Percentiles rank a stretch among this genome's conserved stretches.
Evolutionary conservation across 164 flowering plant species (phyloP).

Genomic region (Tetrastigma voinierianum): DNA sequence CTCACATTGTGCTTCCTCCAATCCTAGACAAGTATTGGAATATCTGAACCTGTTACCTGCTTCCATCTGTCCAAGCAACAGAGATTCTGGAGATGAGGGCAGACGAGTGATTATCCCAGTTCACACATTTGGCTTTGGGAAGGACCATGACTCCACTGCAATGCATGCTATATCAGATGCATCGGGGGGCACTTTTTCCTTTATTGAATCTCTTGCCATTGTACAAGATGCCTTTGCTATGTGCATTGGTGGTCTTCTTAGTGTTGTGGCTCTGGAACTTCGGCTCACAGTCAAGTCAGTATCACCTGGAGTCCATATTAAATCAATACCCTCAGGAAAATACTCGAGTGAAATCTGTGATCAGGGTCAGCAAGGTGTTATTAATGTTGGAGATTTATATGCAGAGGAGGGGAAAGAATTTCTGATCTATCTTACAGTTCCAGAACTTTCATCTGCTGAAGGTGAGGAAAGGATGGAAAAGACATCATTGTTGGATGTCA

Average conservation of each 20-base stretch:
- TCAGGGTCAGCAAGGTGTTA: slow-evolving; percentile 18
- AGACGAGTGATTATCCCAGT: slow-evolving; percentile 15
- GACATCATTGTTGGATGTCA: slow-evolving; percentile 19
- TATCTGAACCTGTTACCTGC: slow-evolving; percentile 21
- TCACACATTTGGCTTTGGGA: slow-evolving; percentile 39
- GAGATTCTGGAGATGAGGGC: background rate
- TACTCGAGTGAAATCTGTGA: slow-evolving; percentile 15
- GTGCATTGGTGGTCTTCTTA: slow-evolving; percentile 55
- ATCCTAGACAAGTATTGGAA: background rate
- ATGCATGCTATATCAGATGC: slow-evolving; percentile 30
- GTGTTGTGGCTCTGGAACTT: slow-evolving; percentile 43
- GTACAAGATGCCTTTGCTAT: slow-evolving; percentile 49
- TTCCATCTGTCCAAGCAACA: slow-evolving; percentile 4
- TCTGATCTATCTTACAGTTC: slow-evolving; percentile 23
- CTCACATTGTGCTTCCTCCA: slow-evolving; percentile 1
- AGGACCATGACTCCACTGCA: slow-evolving; percentile 26
- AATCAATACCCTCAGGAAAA: slow-evolving; percentile 27
- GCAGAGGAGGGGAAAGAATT: slow-evolving; percentile 41
- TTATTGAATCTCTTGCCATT: slow-evolving; percentile 23
- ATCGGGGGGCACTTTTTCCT: slow-evolving; percentile 45
- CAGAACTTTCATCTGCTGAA: slow-evolving; percentile 7
- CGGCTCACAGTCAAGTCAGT: slow-evolving; percentile 15
- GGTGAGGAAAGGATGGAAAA: background rate
- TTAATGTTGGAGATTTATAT: slow-evolving; percentile 34
- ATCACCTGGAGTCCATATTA: slow-evolving; percentile 24